A percentile compares a stretch with the other conserved stretches of the same genome.
Evolutionary conservation across 2,329 filamentous ascomycete genomes (phyloP).

Genomic region (Tolypocladium tundrense): DNA sequence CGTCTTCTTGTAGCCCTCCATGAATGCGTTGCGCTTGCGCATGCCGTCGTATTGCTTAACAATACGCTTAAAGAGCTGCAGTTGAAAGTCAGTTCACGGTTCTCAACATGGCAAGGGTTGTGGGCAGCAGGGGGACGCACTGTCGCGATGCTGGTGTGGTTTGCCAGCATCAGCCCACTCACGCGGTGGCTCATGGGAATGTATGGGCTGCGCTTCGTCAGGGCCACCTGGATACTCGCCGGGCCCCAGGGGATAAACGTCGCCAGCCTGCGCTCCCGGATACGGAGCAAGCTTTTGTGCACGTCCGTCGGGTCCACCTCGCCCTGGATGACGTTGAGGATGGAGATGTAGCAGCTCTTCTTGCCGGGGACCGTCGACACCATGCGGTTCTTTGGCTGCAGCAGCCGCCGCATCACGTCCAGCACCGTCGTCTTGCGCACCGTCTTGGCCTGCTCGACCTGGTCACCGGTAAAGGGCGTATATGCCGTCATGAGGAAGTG

Average conservation of each 20-base stretch:
- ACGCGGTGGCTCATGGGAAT: slow-evolving; percentile 90
- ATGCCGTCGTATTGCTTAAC: slow-evolving; percentile 87
- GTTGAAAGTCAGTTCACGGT: background rate
- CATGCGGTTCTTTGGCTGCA: slow-evolving; percentile 99
- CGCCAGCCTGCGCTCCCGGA: slow-evolving; percentile 84
- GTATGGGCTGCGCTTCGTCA: slow-evolving; percentile 95
- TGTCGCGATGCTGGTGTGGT: slow-evolving; percentile 94
- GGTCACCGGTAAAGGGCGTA: slow-evolving; percentile 93
- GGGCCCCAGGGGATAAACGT: slow-evolving; percentile 98
- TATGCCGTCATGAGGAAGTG: slow-evolving; percentile 99
- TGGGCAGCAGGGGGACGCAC: slow-evolving; percentile 30
- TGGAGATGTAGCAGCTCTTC: slow-evolving; percentile 98
- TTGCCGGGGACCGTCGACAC: slow-evolving; percentile 92
- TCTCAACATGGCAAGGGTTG: background rate
- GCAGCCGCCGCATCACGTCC: slow-evolving; percentile 88
- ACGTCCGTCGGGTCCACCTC: slow-evolving; percentile 97
- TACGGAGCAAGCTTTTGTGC: slow-evolving; percentile 93
- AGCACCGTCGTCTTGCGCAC: slow-evolving; percentile 96
- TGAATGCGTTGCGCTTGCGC: slow-evolving; percentile 91
- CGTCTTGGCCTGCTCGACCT: slow-evolving; percentile 93
- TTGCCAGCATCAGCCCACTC: slow-evolving; percentile 93
- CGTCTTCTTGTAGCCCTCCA: slow-evolving; percentile 94
- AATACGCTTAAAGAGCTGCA: slow-evolving; percentile 80
- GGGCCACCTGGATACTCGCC: slow-evolving; percentile 90
- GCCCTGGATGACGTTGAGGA: slow-evolving; percentile 97